Evolutionary conservation across 768 basidiomycete genomes (phyloP).

Genomic region (Lactifluus volemus): DNA sequence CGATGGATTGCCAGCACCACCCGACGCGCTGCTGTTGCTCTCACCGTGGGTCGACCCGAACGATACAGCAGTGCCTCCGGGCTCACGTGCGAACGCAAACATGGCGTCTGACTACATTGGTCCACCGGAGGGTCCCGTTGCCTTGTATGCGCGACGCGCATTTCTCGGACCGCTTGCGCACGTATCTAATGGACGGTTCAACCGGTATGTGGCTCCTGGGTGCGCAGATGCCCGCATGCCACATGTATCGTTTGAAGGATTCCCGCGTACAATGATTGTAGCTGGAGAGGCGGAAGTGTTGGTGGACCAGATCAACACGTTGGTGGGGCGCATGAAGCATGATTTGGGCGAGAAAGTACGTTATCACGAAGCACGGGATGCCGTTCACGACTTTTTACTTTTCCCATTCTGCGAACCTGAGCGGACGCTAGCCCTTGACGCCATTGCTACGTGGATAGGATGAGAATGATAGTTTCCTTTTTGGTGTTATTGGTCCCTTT

Average conservation of each 20-base stretch:
- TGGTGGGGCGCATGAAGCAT: constrained; percentile 23
- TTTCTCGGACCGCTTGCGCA: constrained; percentile 13
- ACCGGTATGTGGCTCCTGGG: background rate
- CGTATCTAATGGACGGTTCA: background rate
- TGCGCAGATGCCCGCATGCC: constrained; percentile 18
- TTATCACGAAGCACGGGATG: constrained; percentile 26
- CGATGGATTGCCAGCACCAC: background rate
- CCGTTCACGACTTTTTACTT: constrained; percentile 25
- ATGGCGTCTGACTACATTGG: constrained; percentile 6
- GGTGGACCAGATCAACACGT: constrained; percentile 29
- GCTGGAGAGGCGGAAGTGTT: constrained; percentile 27
- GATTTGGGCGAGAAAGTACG: constrained; percentile 28
- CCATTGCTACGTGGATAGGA: constrained; percentile 18
- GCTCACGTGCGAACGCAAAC: constrained; percentile 9
- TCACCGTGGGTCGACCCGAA: constrained; percentile 10
- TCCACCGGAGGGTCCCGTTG: background rate
- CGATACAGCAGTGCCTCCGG: constrained; percentile 2
- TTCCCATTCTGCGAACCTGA: constrained; percentile 24
- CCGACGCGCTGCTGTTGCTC: constrained; percentile 5
- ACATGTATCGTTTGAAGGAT: constrained; percentile 24
- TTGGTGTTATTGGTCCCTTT: constrained; percentile 1
- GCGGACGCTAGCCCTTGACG: constrained; percentile 19
- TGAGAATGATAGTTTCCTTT: constrained; percentile 7
- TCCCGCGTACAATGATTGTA: constrained; percentile 28
- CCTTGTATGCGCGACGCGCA: constrained; percentile 7